Base-by-base conservation (phyloP, 2,329 filamentous ascomycete genomes). In the Monosporascus sp. region DNA sequence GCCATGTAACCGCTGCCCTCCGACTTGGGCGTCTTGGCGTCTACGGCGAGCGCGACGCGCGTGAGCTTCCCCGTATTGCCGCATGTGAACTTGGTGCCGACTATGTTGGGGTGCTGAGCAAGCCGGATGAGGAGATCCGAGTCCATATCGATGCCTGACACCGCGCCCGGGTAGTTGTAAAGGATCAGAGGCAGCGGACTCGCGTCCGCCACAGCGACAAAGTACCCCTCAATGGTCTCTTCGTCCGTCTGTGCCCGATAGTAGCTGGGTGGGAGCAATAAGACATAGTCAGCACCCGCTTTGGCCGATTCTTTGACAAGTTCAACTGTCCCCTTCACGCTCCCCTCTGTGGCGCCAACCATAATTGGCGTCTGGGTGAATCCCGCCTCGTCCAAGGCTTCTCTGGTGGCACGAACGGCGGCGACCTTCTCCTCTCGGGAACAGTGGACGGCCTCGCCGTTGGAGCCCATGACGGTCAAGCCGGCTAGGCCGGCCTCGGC, bases 101-200 rank as follows among this genome's bases (percentile, higher is more conserved):
- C 75, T 64, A 96, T 90, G 72, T 95, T 95, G 59, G 85, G 83
- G 72, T 95, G 90, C 67, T 84, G 74, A 45, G 86, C 88, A 38
- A 96, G 82, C 67, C 80, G 81, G 74, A 94, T 90, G 64, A 96
- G 81, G 54, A 93, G 79, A 68, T 96, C 90, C 54, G 88, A 92
- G 77, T 94, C 89, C 82, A 96, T 87, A 70, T 96, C 90, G 65
- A 95, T 88, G 49, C 90, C 90, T 6, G 89, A 81, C 6, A 94
- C 90, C 48, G 89, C 90, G 49, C 89, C 90, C 1, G 90, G 90
- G 74, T 94, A 96, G 77, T 95, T 96, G 81, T 96, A 96, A 47
- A 96, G 75, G 58, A 95, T 81, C 51, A 96, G 70, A n/a, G 89
- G 89, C 8, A 94, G 73, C 5, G 89, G 86, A 49, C 85, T 89